These are phyloP conservation scores for Lachancea mirantina DNA, from an alignment of 805 yeast species.

Conservation along the genomic window DNA sequence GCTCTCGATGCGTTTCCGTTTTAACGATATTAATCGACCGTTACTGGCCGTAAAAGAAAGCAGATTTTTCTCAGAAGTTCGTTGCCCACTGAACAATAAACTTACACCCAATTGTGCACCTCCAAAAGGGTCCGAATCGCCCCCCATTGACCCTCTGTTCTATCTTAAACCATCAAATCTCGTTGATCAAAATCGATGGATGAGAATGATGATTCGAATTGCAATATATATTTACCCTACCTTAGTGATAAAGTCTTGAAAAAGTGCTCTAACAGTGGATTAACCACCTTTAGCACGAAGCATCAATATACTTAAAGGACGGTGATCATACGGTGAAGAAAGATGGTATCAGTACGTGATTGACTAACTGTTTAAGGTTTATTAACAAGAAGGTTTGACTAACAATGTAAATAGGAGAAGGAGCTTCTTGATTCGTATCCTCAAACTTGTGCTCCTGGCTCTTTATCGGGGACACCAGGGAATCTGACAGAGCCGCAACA, in stretches of 20 bases:
- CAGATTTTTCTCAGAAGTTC: neutral
- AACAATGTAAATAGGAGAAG: conserved; percentile 17
- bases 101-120: too few relatives aligned
- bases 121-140: too few relatives aligned
- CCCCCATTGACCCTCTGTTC: too few relatives aligned
- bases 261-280: too few relatives aligned
- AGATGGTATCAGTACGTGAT: conserved; percentile 9
- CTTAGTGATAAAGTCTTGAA: too few relatives aligned
- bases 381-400: conserved; percentile 1
- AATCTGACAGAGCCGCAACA: conserved; percentile 64
- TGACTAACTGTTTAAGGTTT: neutral
- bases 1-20: conserved; percentile 6
- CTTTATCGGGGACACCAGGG: conserved; percentile 76
- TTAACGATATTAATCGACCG: conserved; percentile 12
- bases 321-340: too few relatives aligned
- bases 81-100: conserved; percentile 1
- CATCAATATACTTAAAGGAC: too few relatives aligned
- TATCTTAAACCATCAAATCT: too few relatives aligned
- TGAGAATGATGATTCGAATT: too few relatives aligned
- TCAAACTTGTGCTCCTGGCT: conserved; percentile 54
- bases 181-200: too few relatives aligned
- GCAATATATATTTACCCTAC: too few relatives aligned
- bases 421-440: conserved; percentile 53
- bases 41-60: conserved; percentile 11
- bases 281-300: too few relatives aligned